Evolutionary conservation across 371 early-diverging fungal species (phyloP).

Genomic region (Actinomortierella ambigua): DNA sequence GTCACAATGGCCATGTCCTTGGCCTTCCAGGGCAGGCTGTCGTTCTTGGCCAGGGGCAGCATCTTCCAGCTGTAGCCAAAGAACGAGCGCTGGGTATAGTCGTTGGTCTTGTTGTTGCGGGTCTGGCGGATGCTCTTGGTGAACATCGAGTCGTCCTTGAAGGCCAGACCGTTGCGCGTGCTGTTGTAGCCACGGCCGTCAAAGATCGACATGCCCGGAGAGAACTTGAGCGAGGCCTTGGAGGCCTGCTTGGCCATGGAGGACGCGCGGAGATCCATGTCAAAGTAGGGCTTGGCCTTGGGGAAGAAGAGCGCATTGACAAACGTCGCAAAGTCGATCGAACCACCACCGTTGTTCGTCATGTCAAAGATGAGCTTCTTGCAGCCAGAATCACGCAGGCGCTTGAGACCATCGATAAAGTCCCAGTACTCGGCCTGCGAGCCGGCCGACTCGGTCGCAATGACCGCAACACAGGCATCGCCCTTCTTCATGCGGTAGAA

Average conservation of each 20-base stretch:
- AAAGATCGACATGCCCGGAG: constrained; percentile 16
- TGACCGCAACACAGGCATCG: constrained; percentile 9
- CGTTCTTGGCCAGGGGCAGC: constrained; percentile 37
- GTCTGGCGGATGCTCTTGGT: constrained; percentile 29
- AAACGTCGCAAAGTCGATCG: constrained; percentile 44
- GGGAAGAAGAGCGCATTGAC: constrained; percentile 42
- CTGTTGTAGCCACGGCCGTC: constrained; percentile 32
- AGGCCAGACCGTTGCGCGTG: constrained; percentile 16
- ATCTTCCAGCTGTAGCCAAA: constrained; percentile 32
- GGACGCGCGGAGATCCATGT: constrained; percentile 30
- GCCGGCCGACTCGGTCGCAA: constrained; percentile 1
- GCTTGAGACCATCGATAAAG: constrained; percentile 36
- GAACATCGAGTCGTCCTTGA: constrained; percentile 40
- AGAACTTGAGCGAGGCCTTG: constrained; percentile 16
- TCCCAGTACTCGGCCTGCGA: constrained; percentile 28
- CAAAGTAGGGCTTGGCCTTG: constrained; percentile 38
- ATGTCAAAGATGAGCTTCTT: constrained; percentile 45
- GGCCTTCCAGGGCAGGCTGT: constrained; percentile 32
- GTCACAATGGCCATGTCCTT: constrained; percentile 45
- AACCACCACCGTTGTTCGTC: constrained; percentile 48
- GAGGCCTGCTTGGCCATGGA: constrained; percentile 21
- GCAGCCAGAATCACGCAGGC: constrained; percentile 31
- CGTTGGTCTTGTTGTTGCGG: constrained; percentile 24
- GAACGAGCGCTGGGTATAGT: constrained; percentile 34
- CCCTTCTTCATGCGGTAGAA: constrained; percentile 25